phyloP scores from a whole-genome alignment of 495 filamentous ascomycete species.

The Pyrenula aspistea region DNA sequence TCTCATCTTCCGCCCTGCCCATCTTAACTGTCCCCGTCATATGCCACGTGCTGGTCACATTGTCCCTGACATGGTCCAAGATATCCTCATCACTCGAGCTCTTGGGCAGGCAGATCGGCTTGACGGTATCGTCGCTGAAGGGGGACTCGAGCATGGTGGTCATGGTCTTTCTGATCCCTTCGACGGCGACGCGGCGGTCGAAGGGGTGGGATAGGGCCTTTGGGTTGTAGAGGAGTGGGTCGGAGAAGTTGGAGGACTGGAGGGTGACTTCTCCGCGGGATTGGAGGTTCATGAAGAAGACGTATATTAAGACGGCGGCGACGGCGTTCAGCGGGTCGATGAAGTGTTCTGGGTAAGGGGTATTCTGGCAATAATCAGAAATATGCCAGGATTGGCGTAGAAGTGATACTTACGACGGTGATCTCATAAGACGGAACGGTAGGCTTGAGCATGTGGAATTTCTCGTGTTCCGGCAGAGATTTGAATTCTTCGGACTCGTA shows the following conservation, averaged over 20 bases:
- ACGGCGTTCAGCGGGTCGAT: slow-evolving; percentile 16
- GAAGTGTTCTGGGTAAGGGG: slow-evolving; percentile 17
- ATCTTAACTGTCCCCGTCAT: slow-evolving; percentile 53
- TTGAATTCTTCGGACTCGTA: slow-evolving; percentile 27
- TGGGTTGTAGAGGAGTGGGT: slow-evolving; percentile 44
- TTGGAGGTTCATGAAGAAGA: slow-evolving; percentile 26
- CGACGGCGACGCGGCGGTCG: slow-evolving; percentile 41
- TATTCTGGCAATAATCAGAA: slow-evolving; percentile 1
- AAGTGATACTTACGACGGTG: slow-evolving; percentile 8
- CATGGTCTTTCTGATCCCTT: slow-evolving; percentile 35
- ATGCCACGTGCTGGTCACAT: slow-evolving; percentile 21
- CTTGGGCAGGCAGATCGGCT: slow-evolving; percentile 26
- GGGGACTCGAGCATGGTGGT: slow-evolving; percentile 28
- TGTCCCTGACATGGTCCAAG: slow-evolving; percentile 31
- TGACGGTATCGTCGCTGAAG: slow-evolving; percentile 33
- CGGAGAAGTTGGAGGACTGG: slow-evolving; percentile 39
- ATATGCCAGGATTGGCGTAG: background rate
- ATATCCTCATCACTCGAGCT: slow-evolving; percentile 44
- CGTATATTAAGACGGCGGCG: slow-evolving; percentile 17
- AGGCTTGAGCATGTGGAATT: slow-evolving; percentile 23
- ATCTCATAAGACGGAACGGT: slow-evolving; percentile 39
- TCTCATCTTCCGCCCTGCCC: slow-evolving; percentile 33
- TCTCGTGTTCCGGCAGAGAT: slow-evolving; percentile 23
- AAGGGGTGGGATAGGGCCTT: slow-evolving; percentile 42
- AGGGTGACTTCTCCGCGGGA: slow-evolving; percentile 39